Evolutionary conservation across 1,284 basidiomycete genomes (phyloP), one percentile per base, ranked within the genome.

Genomic region (Tylopilus orsonianus): DNA sequence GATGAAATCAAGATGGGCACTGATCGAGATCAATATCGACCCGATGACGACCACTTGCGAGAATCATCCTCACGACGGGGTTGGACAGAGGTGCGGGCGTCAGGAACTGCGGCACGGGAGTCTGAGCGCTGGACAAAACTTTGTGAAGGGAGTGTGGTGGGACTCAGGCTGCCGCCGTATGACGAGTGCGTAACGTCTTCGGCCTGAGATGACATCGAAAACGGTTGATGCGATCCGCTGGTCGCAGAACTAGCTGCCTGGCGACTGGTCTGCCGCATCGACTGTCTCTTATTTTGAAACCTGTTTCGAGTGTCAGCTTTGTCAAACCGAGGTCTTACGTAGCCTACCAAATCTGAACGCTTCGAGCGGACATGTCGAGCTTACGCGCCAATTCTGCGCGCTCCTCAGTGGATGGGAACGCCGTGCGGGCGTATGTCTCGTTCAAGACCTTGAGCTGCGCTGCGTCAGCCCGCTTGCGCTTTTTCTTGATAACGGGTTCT

Each of bases 201-300:
- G 14, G 63, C 34, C 40, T 73, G 74, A 38, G 73, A 61, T 9
- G 73, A 52, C 46, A 75, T 64, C n/a, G 74, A 61, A 61, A 78
- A 83, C 2, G 79, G 68, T 45, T 81, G 80, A 51, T 79, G 78
- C 41, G 75, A 65, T 34, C 69, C 66, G 14, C 75, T 69, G 42
- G 67, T 58, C 23, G 63, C 59, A 39, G 74, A 60, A 49, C 71
- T 71, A 5, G 77, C 74, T 35, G 80, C 72, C 61, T 85, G 81
- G 44, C 85, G 82, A 54, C 80, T 80, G 13, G 82, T 85, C 67
- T 87, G 85, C 46, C 86, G 77, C 81, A 84, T 85, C 14, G 85
- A 80, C 64, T 90, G 88, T 47, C 87, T 75, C 70, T 89, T 89
- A 62, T 90, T 90, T 71, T 90, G 88, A 71, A 90, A 90, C 87